Percentiles rank a stretch among this genome's conserved stretches.
phyloP scores from a whole-genome alignment of 2,329 filamentous ascomycete genomes.

The Dactylellina parvicollis region DNA sequence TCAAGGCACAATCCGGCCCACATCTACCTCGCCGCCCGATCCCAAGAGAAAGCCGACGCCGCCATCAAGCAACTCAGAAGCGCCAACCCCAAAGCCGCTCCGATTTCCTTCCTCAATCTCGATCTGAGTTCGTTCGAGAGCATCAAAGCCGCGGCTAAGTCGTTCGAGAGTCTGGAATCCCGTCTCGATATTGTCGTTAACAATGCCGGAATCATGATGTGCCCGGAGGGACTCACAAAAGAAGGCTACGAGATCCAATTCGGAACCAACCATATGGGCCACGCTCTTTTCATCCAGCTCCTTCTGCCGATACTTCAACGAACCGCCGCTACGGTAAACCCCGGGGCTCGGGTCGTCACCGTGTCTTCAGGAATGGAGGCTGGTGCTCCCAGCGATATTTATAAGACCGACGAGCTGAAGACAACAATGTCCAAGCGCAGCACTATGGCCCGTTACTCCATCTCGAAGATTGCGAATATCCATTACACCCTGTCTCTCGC shows the following conservation, averaged over 20 bases:
- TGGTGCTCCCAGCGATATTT: slow-evolving; percentile 12
- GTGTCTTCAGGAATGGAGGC: slow-evolving; percentile 14
- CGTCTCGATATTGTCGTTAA: slow-evolving; percentile 62
- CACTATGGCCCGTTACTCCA: slow-evolving; percentile 65
- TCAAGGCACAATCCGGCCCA: slow-evolving; percentile 58
- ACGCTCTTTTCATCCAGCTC: slow-evolving; percentile 56
- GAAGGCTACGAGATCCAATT: slow-evolving; percentile 60
- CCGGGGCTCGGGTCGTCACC: slow-evolving; percentile 19
- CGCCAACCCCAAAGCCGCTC: background rate
- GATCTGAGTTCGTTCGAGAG: slow-evolving; percentile 59
- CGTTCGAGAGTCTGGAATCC: slow-evolving; percentile 55
- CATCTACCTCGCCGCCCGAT: slow-evolving; percentile 62
- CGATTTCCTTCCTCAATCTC: slow-evolving; percentile 59
- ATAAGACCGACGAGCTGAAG: slow-evolving; percentile 58
- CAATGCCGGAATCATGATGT: slow-evolving; percentile 59
- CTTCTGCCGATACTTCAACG: slow-evolving; percentile 55
- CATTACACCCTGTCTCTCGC: slow-evolving; percentile 64
- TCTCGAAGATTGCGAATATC: slow-evolving; percentile 67
- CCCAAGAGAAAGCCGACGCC: slow-evolving; percentile 56
- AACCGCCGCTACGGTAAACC: slow-evolving; percentile 55
- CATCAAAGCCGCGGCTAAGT: slow-evolving; percentile 58
- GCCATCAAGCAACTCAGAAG: slow-evolving; percentile 57
- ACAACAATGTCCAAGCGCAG: slow-evolving; percentile 58
- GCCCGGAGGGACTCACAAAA: slow-evolving; percentile 56
- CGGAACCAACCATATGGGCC: slow-evolving; percentile 59